Base-by-base conservation (phyloP, 352 stramenopile species). In the Globisporangium alternatum region DNA sequence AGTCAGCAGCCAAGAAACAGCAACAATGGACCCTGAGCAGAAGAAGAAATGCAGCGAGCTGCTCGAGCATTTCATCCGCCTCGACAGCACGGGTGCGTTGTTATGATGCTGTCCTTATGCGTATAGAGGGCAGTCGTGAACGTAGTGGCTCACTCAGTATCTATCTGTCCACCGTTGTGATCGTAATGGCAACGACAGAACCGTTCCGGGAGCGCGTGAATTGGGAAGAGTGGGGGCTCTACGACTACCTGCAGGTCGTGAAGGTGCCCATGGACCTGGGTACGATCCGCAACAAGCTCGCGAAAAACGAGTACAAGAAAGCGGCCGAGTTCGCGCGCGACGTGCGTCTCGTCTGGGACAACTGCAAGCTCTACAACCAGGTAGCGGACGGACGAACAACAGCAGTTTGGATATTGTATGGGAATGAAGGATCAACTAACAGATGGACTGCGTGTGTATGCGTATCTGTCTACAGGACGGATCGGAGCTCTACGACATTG, bases 241-340 rank as follows among this genome's bases (percentile, higher is more conserved):
- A 93, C 56, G 90, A 97, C 78, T 98, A 98, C 75, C 69, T 95
- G 43, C 77, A 95, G 65, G 78, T 97, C 53, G 85, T 98, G 39
- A 98, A 97, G 66, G 80, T 85, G 63, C 91, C 91, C 41, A 97
- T 97, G 89, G 91, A 98, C 70, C 76, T 98, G 35, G 89, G 89
- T 45, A 96, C 91, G 31, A 88, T 98, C 47, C 85, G 83, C 62
- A 71, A 10, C 55, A 94, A 92, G 69, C 70, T 96, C 12, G 68
- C 54, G 63, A 93, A 92, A 70, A 83, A 80, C 39, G 85, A 94
- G 65, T 94, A 96, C 82, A 90, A 91, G 65, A 95, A 93, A 52
- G 66, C 80, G n/a, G 66, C 65, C 25, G 85, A 93, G 51, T 94
- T 96, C 83, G 84, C 84, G 30, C 76, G 77, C 31, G 87, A 96